Evolutionary conservation across 2,329 filamentous ascomycete genomes (phyloP).

Genomic region (Gyromitra esculenta): DNA sequence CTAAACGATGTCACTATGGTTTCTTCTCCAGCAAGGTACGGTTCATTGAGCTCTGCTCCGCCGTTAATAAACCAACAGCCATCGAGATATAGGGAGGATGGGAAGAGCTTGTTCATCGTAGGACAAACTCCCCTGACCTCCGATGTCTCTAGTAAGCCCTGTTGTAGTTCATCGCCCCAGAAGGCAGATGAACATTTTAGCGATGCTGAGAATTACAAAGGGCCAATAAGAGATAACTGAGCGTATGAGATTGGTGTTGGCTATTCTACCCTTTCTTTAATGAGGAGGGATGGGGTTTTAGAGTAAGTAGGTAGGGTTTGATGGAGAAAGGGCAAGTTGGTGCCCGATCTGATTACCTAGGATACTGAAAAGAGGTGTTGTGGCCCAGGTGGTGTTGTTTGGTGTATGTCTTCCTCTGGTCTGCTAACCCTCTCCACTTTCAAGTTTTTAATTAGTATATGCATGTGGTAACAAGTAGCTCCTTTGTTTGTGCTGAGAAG

Average conservation of each 20-base stretch:
- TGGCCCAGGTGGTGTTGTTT: background rate
- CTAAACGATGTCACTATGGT: background rate
- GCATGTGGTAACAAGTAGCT: background rate
- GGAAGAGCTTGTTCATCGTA: background rate
- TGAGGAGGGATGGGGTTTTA: constrained; percentile 14
- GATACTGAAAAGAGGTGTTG: too few relatives aligned
- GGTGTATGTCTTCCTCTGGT: background rate
- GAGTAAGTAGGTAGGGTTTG: background rate
- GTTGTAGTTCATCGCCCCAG: background rate
- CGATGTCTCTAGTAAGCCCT: background rate
- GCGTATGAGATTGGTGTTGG: constrained; percentile 3
- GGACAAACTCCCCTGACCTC: background rate
- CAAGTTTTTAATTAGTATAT: background rate
- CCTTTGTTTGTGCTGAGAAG: background rate
- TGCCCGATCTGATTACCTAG: background rate
- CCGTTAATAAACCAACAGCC: constrained; percentile 9
- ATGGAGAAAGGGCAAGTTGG: too few relatives aligned
- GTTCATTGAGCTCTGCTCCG: constrained; percentile 12
- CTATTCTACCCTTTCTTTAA: constrained; percentile 3
- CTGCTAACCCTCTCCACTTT: background rate
- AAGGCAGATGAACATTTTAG: background rate
- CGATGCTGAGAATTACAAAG: background rate
- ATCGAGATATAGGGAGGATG: background rate
- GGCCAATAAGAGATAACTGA: background rate
- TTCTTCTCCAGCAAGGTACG: background rate